Percentiles rank a stretch among this genome's conserved stretches.
These are phyloP conservation scores for Pulveroboletus ravenelii DNA, from an alignment of 768 basidiomycete species.

Conservation along the genomic window DNA sequence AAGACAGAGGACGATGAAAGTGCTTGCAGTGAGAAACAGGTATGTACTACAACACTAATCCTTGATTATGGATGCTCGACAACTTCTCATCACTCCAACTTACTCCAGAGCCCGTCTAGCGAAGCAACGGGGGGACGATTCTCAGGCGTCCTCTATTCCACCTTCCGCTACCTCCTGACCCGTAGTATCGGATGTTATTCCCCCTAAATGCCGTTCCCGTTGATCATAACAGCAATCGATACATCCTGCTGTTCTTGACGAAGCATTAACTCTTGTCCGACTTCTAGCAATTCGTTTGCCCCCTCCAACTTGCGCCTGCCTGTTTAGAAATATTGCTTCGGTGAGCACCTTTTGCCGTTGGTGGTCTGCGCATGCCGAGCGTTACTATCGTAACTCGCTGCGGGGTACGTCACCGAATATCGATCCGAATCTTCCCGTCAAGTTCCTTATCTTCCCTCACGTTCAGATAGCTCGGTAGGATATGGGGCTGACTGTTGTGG, in stretches of 20 bases:
- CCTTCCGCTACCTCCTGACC: background rate
- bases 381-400: too few species aligned
- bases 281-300: too few species aligned
- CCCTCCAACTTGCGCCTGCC: background rate
- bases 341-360: background rate
- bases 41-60: conserved; percentile 7
- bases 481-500: conserved; percentile 1
- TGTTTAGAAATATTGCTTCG: background rate
- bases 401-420: too few species aligned
- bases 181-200: background rate
- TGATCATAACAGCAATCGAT: too few species aligned
- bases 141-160: background rate
- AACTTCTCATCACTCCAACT: background rate
- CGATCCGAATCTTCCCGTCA: too few species aligned
- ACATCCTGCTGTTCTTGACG: too few species aligned
- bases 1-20: conserved; percentile 50
- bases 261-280: too few species aligned
- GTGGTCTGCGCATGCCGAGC: background rate
- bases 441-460: conserved; percentile 2
- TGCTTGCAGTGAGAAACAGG: conserved; percentile 52
- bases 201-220: background rate
- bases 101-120: conserved; percentile 9
- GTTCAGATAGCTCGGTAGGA: background rate
- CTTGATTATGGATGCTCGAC: background rate
- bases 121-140: conserved; percentile 1